A percentile compares a stretch with the other conserved stretches of the same genome.
phyloP scores from a whole-genome alignment of 2,329 filamentous ascomycete genomes.

The Pseudocercospora fuligena region DNA sequence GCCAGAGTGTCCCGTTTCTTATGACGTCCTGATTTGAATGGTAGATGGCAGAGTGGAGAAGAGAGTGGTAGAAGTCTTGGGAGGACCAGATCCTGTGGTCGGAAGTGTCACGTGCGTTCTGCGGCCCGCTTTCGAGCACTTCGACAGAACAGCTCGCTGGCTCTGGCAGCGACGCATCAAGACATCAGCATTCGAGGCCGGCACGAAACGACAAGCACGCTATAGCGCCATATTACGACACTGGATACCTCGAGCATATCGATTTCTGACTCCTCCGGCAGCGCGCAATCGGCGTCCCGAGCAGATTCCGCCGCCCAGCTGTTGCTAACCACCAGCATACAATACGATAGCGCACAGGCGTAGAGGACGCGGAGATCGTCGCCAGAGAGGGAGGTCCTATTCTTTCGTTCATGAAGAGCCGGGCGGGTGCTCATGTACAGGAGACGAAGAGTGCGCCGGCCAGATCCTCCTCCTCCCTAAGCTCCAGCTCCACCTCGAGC shows the following conservation, averaged over 20 bases:
- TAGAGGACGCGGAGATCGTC: not conserved
- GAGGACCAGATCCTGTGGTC: not conserved
- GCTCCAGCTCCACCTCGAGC: slow-evolving; percentile 24
- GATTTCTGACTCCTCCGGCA: slow-evolving; percentile 10
- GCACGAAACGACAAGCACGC: slow-evolving; percentile 4
- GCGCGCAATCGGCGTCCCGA: slow-evolving; percentile 6
- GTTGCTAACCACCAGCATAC: not conserved
- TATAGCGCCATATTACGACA: slow-evolving; percentile 7
- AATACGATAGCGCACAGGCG: slow-evolving; percentile 5
- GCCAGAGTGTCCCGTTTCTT: not conserved
- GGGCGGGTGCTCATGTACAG: slow-evolving; percentile 53
- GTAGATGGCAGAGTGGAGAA: not conserved
- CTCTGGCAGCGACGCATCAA: not conserved
- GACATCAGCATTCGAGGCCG: slow-evolving; percentile 3
- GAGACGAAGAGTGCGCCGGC: slow-evolving; percentile 54
- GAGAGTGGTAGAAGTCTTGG: not conserved
- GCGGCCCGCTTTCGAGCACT: not conserved
- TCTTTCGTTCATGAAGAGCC: slow-evolving; percentile 41
- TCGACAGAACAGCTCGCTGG: not conserved
- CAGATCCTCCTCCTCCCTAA: slow-evolving; percentile 51
- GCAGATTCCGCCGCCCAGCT: slow-evolving; percentile 10
- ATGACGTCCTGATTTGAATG: not conserved
- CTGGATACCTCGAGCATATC: slow-evolving; percentile 14
- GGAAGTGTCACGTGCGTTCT: not conserved
- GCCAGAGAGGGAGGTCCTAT: slow-evolving; percentile 17